A percentile compares a stretch with the other conserved stretches of the same genome.
Conservation (phyloP, 768 basidiomycete genomes). For the Agaricus subrufescens region DNA sequence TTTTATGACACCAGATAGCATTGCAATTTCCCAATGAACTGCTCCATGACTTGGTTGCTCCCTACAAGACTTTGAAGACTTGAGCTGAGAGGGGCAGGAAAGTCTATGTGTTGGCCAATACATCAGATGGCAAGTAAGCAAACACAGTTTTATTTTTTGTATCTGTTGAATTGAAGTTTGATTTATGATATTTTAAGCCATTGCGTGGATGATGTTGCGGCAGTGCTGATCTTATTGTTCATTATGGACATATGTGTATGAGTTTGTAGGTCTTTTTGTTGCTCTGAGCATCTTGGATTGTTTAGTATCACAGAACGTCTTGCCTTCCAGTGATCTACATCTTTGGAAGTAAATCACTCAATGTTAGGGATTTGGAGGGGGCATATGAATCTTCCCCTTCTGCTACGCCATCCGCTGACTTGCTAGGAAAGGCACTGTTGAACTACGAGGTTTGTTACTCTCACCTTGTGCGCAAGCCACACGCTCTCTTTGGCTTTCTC, state of each 20-base stretch:
- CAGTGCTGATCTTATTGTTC: slow-evolving; percentile 90
- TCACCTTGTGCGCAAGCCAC: slow-evolving; percentile 52
- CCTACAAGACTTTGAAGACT: slow-evolving; percentile 64
- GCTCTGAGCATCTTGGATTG: background rate
- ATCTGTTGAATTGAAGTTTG: background rate
- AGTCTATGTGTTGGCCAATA: slow-evolving; percentile 92
- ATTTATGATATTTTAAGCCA: slow-evolving; percentile 49
- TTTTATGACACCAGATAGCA: slow-evolving; percentile 54
- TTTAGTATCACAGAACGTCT: slow-evolving; percentile 54
- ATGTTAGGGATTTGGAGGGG: slow-evolving; percentile 45
- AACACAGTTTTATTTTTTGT: slow-evolving; percentile 1
- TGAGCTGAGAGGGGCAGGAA: slow-evolving; percentile 44
- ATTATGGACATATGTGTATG: slow-evolving; percentile 96
- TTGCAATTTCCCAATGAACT: slow-evolving; percentile 97
- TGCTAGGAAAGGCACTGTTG: slow-evolving; percentile 36
- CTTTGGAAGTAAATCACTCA: slow-evolving; percentile 71
- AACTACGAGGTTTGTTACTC: slow-evolving; percentile 77
- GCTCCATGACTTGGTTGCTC: slow-evolving; percentile 77
- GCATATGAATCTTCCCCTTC: slow-evolving; percentile 21
- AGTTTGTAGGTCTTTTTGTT: slow-evolving; percentile 61
- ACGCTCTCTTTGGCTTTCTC: background rate
- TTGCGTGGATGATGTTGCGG: slow-evolving; percentile 94
- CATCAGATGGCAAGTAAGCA: slow-evolving; percentile 90
- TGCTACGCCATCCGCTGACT: background rate
- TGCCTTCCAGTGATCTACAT: slow-evolving; percentile 88